These are phyloP conservation scores for Claviceps africana DNA, from an alignment of 2,329 filamentous ascomycete species.

Conservation along the genomic window DNA sequence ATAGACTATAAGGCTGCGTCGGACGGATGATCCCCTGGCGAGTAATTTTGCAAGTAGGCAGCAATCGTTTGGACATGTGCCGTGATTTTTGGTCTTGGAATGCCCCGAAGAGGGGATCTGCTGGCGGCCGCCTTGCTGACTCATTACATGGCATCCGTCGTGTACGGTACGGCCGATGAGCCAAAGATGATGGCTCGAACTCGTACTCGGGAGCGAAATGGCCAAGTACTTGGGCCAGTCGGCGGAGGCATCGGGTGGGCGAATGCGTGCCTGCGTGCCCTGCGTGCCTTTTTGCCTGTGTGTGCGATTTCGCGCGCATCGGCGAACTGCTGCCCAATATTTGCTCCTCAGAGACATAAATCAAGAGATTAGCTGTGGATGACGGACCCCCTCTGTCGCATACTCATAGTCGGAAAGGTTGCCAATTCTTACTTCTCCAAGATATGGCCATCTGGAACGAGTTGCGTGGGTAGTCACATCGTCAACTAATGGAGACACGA, in stretches of 20 bases:
- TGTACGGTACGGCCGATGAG: not conserved
- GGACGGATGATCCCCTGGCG: not conserved
- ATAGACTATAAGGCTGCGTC: constrained; percentile 8
- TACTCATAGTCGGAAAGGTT: not conserved
- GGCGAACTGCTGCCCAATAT: constrained; percentile 1
- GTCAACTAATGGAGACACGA: not conserved
- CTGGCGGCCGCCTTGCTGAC: not conserved
- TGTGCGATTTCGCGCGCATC: not conserved
- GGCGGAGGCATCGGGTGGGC: not conserved
- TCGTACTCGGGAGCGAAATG: not conserved
- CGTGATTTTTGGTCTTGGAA: not conserved
- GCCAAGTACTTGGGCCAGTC: not conserved
- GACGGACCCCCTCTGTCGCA: not conserved
- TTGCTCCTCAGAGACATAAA: not conserved
- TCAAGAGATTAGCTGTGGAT: not conserved
- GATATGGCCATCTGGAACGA: not conserved
- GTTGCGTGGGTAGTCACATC: not conserved
- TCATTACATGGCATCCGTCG: not conserved
- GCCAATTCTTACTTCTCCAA: not conserved
- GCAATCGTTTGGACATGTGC: not conserved
- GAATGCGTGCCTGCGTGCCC: too few species aligned
- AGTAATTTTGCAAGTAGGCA: not conserved
- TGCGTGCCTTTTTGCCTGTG: not conserved
- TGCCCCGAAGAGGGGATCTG: not conserved
- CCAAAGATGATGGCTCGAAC: not conserved